These are phyloP conservation scores for Micromonas commoda DNA, from an alignment of 139 green algal genomes.

Conservation along the genomic window DNA sequence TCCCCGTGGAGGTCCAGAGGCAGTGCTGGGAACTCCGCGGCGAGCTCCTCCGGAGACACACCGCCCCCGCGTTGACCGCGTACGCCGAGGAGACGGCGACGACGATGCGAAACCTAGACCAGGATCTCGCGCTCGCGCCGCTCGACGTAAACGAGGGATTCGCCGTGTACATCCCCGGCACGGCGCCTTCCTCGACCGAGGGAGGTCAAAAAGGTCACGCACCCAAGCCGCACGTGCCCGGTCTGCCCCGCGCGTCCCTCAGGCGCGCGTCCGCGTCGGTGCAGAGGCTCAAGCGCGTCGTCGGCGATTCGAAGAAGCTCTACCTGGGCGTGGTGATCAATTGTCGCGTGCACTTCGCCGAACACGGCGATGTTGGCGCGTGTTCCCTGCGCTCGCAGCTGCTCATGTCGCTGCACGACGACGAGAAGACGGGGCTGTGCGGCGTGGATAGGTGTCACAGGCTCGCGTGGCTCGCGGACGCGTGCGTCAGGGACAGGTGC, in stretches of 20 bases:
- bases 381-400: constrained; percentile 34
- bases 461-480: constrained; percentile 32
- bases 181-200: not conserved
- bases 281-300: not conserved
- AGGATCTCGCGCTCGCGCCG: not conserved
- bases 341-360: not conserved
- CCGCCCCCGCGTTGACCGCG: not conserved
- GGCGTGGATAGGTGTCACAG: constrained; percentile 14
- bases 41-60: constrained; percentile 2
- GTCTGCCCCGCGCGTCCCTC: not conserved
- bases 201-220: too few relatives aligned
- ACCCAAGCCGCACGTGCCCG: too few relatives aligned
- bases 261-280: not conserved
- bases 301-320: not conserved
- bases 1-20: constrained; percentile 23
- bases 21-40: constrained; percentile 30
- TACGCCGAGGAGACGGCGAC: constrained; percentile 18
- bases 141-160: constrained; percentile 6
- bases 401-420: constrained; percentile 35
- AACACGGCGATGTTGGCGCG: not conserved
- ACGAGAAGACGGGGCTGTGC: constrained; percentile 18
- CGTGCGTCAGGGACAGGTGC: constrained; percentile 11
- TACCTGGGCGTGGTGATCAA: constrained; percentile 13
- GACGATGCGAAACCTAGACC: not conserved
- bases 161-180: not conserved